Base-by-base conservation (phyloP, 1,284 basidiomycete genomes). In the Ganoderma meredithae region DNA sequence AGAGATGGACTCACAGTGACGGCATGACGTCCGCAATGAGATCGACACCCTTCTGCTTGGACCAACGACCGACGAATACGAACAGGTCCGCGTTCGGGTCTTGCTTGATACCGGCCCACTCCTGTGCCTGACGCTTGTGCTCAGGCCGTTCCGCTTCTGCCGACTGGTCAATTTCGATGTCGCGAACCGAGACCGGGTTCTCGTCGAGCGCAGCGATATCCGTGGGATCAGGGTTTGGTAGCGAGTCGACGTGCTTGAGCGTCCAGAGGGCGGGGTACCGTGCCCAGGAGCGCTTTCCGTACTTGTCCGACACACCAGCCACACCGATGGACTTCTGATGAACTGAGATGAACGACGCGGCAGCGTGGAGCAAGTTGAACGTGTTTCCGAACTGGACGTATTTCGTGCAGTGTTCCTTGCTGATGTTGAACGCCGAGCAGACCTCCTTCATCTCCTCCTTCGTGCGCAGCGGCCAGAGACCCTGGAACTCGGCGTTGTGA, bases 401-500 rank as follows among this genome's bases (percentile, higher is more conserved):
- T 85, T 96, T 97, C 65, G 92, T 95, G 83, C 95, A 97, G 74
- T 95, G 86, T 76, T 96, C 95, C 81, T 97, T 97, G 84, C 93
- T 93, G 78, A 97, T 94, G 81, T 97, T 97, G 87, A 97, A 97
- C 12, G 95, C 95, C 3, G 95, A 96, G 79, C 95, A 97, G 60
- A 97, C 95, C 79, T 97, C 95, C 84, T 96, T 97, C 94, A 96
- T 96, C 80, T 97, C 95, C 78, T 97, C 95, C 84, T 97, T 97
- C 53, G 95, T 97, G 64, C 95, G 90, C 39, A 97, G 86, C 13
- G 95, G 95, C 95, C 95, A 97, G 31, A 97, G 86, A 82, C 95
- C 95, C 79, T 97, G 95, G 86, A 97, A 97, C 80, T 97, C 95
- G 77, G 95, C 95, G 74, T 97, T 97, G 84, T 97, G 95, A 27